Conservation (phyloP, 768 basidiomycete genomes). For the Peribolospora kevripleyi region DNA sequence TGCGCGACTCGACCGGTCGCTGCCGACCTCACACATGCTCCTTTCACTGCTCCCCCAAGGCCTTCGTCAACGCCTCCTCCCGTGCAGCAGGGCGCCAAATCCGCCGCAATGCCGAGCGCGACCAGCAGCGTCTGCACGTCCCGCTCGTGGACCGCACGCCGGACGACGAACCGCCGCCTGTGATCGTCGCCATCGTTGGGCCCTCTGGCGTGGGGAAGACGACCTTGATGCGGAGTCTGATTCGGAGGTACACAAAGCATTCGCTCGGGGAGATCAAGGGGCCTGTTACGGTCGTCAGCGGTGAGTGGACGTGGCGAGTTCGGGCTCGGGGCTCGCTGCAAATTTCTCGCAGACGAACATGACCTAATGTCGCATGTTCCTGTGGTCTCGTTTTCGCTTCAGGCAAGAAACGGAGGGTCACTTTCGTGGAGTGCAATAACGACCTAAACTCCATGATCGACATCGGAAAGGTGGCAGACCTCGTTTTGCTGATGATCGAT, state of each 20-base stretch:
- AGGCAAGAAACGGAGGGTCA: constrained; percentile 72
- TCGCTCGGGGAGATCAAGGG: constrained; percentile 70
- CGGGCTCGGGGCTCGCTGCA: background rate
- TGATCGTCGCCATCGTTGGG: constrained; percentile 82
- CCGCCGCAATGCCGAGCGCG: constrained; percentile 68
- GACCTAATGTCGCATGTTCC: background rate
- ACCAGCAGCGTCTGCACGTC: constrained; percentile 85
- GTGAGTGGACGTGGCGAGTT: constrained; percentile 7
- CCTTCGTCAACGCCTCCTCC: constrained; percentile 57
- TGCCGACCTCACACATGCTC: background rate
- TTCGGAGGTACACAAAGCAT: constrained; percentile 81
- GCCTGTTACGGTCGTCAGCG: constrained; percentile 79
- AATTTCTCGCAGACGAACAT: background rate
- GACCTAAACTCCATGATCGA: constrained; percentile 98
- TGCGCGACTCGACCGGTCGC: background rate
- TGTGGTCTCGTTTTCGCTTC: background rate
- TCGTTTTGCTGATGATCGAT: constrained; percentile 91
- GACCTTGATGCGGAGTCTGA: constrained; percentile 70
- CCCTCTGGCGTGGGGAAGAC: constrained; percentile 90
- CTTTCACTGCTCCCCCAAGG: constrained; percentile 27
- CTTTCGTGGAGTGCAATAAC: constrained; percentile 91
- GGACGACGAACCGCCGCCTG: constrained; percentile 73
- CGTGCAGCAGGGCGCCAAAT: constrained; percentile 78
- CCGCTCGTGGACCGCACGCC: constrained; percentile 88
- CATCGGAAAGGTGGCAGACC: constrained; percentile 83